Base-by-base conservation (phyloP, 495 filamentous ascomycete species). In the Elasticomyces elasticus region DNA sequence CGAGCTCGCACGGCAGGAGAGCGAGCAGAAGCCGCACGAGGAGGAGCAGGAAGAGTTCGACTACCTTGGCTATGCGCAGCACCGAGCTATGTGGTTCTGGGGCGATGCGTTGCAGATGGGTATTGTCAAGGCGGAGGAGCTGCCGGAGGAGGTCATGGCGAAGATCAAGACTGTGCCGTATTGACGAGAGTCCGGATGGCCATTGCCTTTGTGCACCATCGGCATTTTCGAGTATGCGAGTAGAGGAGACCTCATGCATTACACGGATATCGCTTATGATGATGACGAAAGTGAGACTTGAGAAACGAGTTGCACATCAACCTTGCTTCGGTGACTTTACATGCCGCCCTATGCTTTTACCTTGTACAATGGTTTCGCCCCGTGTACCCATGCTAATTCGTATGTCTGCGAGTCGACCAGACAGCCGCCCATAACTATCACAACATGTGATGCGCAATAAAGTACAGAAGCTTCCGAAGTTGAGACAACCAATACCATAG, bases 21-120 rank as follows among this genome's bases (percentile, higher is more conserved):
- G 33, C 13, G 25, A n/a, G 23, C n/a, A n/a, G 33, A 30, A 1
- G 12, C 5, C 38, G 40, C 13, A 77, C 33, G 75, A 76, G 38
- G 73, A 72, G 13, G 74, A 72, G 27, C 77, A 76, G 44, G 82
- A 79, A 5, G 87, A 85, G 59, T 98, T 98, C 65, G 89, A 98
- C 66, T 97, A 96, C 67, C 71, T 97, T 25, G 80, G 77, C 0
- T 96, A 99, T 70, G 81, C 94, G 13, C 87, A 94, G 69, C 86
- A 96, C 62, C 76, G 92, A 12, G 94, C 88, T 1, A 69, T 88
- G 70, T 86, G 96, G 69, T 94, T 97, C 71, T 89, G 89, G 84
- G 87, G 88, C 6, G 94, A 99, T 69, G 77, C 86, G 54, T 65
- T 97, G 33, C 65, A 71, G 15, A 51, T 95, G 64, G 86, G 86